These are phyloP conservation scores for Globisporangium recalcitrans DNA, from an alignment of 352 stramenopile species.

Conservation along the genomic window DNA sequence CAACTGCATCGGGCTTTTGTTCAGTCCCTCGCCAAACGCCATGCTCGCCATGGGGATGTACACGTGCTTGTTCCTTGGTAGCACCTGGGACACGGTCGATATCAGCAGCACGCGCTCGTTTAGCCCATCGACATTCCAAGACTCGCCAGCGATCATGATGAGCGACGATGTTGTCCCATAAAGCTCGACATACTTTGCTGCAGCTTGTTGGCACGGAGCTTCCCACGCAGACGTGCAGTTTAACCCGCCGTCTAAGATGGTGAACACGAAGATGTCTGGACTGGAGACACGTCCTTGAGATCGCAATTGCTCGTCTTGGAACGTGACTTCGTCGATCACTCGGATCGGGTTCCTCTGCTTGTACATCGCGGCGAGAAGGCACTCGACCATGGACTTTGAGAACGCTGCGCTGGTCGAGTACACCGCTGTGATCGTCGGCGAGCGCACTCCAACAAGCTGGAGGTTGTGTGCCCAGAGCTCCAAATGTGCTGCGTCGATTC, in stretches of 20 bases:
- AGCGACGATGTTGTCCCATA: constrained; percentile 11
- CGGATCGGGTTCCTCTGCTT: constrained; percentile 19
- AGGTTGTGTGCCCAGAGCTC: constrained; percentile 36
- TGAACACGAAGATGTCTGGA: constrained; percentile 38
- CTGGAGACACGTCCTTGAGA: not conserved
- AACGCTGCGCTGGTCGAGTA: constrained; percentile 12
- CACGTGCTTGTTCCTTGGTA: not conserved
- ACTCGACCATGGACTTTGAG: constrained; percentile 24
- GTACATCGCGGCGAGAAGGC: constrained; percentile 28
- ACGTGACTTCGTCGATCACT: constrained; percentile 20
- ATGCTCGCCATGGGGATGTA: constrained; percentile 3
- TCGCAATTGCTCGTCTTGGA: constrained; percentile 4
- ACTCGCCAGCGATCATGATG: constrained; percentile 35
- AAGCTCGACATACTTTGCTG: constrained; percentile 5
- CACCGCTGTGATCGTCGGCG: constrained; percentile 11
- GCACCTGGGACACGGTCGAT: constrained; percentile 19
- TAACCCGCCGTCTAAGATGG: constrained; percentile 12
- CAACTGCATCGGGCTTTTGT: constrained; percentile 19
- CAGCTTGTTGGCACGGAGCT: constrained; percentile 10
- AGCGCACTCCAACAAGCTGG: not conserved
- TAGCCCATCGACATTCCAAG: constrained; percentile 17
- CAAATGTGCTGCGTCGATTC: constrained; percentile 17
- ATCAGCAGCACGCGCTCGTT: constrained; percentile 30
- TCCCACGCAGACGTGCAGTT: constrained; percentile 8
- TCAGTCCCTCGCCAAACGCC: constrained; percentile 21